phyloP scores from a whole-genome alignment of 768 basidiomycete genomes.

The Macrolepiota fuliginosa region DNA sequence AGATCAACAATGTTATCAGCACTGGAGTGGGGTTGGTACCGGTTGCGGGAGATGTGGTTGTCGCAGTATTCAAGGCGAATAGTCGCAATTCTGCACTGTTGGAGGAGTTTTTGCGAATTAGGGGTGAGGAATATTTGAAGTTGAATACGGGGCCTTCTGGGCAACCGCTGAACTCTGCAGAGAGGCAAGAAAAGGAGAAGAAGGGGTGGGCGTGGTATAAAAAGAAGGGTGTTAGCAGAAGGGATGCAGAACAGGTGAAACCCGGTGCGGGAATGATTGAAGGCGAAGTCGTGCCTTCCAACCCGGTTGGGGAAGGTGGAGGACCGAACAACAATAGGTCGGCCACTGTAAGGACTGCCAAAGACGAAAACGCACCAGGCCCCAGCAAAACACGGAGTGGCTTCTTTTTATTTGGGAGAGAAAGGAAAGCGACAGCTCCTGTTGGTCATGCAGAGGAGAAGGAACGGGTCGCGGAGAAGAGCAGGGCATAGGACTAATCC shows the following conservation, averaged over 20 bases:
- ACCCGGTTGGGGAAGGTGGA: neutral
- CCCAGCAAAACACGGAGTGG: too few relatives aligned
- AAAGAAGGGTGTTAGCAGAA: slow-evolving; percentile 25
- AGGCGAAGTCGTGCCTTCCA: neutral
- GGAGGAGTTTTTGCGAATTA: slow-evolving; percentile 78
- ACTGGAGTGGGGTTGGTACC: slow-evolving; percentile 67
- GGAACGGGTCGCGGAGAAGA: too few relatives aligned
- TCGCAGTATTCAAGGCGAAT: slow-evolving; percentile 85
- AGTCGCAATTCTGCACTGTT: slow-evolving; percentile 84
- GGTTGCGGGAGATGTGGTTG: slow-evolving; percentile 67
- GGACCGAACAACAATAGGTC: neutral
- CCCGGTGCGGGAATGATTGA: slow-evolving; percentile 45
- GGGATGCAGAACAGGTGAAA: slow-evolving; percentile 42
- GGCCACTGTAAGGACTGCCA: neutral
- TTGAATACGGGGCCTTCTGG: slow-evolving; percentile 33
- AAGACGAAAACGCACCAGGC: too few relatives aligned
- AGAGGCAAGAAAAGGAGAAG: slow-evolving; percentile 17
- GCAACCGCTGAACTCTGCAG: slow-evolving; percentile 16
- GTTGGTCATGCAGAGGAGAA: too few relatives aligned
- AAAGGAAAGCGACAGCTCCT: too few relatives aligned
- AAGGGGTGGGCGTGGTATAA: slow-evolving; percentile 22
- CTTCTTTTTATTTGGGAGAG: too few relatives aligned
- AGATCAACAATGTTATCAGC: slow-evolving; percentile 71
- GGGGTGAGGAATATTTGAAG: slow-evolving; percentile 72
- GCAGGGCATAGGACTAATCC: too few relatives aligned